These are phyloP conservation scores for Flaveria robusta DNA, from an alignment of 129 eudicot species.

Conservation along the genomic window DNA sequence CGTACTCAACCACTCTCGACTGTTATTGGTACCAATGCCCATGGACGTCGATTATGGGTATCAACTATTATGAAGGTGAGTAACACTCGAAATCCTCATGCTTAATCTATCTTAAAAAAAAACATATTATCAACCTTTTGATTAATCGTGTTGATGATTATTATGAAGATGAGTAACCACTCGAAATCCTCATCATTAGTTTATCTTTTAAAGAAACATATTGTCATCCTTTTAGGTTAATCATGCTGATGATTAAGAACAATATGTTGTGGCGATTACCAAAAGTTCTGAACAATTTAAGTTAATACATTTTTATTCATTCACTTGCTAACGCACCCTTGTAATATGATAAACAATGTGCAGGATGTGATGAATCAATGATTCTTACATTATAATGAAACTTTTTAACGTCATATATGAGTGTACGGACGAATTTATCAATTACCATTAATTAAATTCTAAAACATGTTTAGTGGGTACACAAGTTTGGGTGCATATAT, in stretches of 20 bases:
- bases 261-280: not conserved
- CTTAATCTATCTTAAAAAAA: not conserved
- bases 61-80: constrained; percentile 77
- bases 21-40: constrained; percentile 67
- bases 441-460: not conserved
- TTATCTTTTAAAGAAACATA: too few species aligned
- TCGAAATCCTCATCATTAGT: too few species aligned
- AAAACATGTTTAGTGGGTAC: not conserved
- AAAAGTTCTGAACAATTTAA: not conserved
- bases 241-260: not conserved
- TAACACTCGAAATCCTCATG: not conserved
- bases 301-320: not conserved
- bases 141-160: not conserved
- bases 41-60: constrained; percentile 76
- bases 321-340: not conserved
- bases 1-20: constrained; percentile 71
- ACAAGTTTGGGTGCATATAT: constrained; percentile 35
- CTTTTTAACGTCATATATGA: not conserved
- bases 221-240: too few species aligned
- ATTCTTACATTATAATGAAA: not conserved
- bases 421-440: not conserved
- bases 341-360: not conserved
- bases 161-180: too few species aligned
- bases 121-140: not conserved
- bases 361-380: not conserved